These are phyloP conservation scores for Pythium utonaiense DNA, from an alignment of 352 stramenopile genomes.

Conservation along the genomic window DNA sequence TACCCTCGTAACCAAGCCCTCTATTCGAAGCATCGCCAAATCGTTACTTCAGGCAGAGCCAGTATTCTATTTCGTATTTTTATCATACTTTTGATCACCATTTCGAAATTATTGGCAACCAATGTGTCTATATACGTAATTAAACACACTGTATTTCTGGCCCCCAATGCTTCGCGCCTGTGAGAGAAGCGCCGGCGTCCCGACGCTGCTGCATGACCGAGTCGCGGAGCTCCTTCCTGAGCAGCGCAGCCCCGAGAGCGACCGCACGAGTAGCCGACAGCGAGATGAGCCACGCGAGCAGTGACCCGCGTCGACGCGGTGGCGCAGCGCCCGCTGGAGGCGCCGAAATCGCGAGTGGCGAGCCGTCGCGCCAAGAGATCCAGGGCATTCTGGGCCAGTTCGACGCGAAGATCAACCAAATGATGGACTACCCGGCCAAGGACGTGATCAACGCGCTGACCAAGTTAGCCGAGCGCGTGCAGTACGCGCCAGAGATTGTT, in stretches of 20 bases:
- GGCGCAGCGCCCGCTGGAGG: background rate
- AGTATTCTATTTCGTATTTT: background rate
- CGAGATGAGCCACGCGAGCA: conserved; percentile 1
- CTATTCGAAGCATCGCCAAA: background rate
- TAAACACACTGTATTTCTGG: background rate
- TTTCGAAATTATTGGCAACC: background rate
- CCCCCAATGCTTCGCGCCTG: background rate
- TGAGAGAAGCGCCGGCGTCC: background rate
- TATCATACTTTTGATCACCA: no score
- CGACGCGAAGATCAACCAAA: conserved; percentile 80
- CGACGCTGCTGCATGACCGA: conserved; percentile 10
- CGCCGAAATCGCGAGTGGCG: background rate
- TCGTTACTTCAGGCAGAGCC: conserved; percentile 1
- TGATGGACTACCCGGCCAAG: conserved; percentile 86
- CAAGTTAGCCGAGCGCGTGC: conserved; percentile 72
- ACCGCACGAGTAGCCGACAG: background rate
- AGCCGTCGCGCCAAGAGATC: conserved; percentile 35
- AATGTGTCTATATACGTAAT: background rate
- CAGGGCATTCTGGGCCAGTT: conserved; percentile 69
- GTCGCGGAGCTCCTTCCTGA: conserved; percentile 1
- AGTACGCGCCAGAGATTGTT: conserved; percentile 81
- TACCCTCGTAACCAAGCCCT: background rate
- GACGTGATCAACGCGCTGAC: conserved; percentile 88
- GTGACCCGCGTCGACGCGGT: conserved; percentile 10
- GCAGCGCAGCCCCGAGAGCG: background rate